Evolutionary conservation across 805 yeast species (phyloP), one percentile per base, ranked within the genome.

Genomic region (Hanseniaspora lachancei): DNA sequence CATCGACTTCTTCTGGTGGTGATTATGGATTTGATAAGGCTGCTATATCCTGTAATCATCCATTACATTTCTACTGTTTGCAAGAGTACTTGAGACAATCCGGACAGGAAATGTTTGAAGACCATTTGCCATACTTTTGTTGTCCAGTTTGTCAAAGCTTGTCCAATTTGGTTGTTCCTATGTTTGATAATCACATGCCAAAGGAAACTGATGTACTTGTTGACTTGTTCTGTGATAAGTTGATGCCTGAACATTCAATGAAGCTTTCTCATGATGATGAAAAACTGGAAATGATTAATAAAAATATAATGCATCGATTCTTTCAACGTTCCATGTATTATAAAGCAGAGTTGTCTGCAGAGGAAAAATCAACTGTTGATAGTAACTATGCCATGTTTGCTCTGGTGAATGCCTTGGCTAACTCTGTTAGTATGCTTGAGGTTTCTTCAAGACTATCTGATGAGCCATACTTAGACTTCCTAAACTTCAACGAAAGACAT

Each of bases 91-190:
- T 81, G 78, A 59, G 20, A 24, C 55, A 44, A 36, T 36, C 40
- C 13, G 44, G 55, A 7, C 12, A 18, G 18, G 13, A 27, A 10
- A 8, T 27, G 9, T 44, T 44, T 46, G 49, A 13, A 18, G 20
- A 34, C 10, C n/a, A 27, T 35, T 18, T 43, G 16, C 29, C 29
- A 7, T 38, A 38, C 59, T 87, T 88, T 62, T 70, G 87, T n/a
- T 93, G 99, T 66, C 97, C 98, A 0, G 74, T 93, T 43, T 93
- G 99, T 73, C 88, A 89, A 59, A 86, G 96, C 0, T 76, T 83
- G 55, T 69, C 70, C 5, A 67, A 68, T 34, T 60, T 66, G 55
- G 60, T 67, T 7, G 44, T 68, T 8, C 70, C 70, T 8, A 61
- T 67, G 15, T 59, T 56, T 36, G 46, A 56, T 15, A 35, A 35